These are phyloP conservation scores for Cymbopogon flexuosus DNA, from an alignment of 202 grass and related monocot genomes.

Conservation along the genomic window DNA sequence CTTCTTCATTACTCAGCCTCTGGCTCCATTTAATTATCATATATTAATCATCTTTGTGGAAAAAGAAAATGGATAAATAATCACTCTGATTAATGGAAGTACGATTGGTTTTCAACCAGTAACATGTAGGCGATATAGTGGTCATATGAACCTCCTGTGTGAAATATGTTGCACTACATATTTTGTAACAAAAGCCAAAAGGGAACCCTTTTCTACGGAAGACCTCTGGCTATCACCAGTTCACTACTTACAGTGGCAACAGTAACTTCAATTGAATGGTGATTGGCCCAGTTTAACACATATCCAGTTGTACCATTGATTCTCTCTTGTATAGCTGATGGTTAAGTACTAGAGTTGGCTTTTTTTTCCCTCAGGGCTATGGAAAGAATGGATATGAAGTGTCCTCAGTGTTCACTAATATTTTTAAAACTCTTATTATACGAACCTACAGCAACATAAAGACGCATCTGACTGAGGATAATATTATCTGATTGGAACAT, in stretches of 20 bases:
- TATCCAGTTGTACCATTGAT: neutral
- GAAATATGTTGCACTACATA: neutral
- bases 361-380: neutral
- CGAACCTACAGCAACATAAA: neutral
- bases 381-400: neutral
- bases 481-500: neutral
- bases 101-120: neutral
- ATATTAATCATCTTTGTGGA: neutral
- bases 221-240: neutral
- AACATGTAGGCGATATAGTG: neutral
- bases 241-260: neutral
- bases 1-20: neutral
- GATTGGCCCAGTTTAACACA: neutral
- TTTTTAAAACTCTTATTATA: neutral
- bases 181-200: slow-evolving; percentile 8
- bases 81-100: neutral
- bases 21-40: neutral
- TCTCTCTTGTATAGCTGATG: neutral
- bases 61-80: neutral
- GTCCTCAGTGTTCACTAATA: neutral
- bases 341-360: neutral
- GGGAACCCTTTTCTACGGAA: neutral
- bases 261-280: neutral
- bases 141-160: neutral
- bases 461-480: neutral